Base-by-base conservation (phyloP, 305 asterid genomes). In the Fraxinus angustifolia region DNA sequence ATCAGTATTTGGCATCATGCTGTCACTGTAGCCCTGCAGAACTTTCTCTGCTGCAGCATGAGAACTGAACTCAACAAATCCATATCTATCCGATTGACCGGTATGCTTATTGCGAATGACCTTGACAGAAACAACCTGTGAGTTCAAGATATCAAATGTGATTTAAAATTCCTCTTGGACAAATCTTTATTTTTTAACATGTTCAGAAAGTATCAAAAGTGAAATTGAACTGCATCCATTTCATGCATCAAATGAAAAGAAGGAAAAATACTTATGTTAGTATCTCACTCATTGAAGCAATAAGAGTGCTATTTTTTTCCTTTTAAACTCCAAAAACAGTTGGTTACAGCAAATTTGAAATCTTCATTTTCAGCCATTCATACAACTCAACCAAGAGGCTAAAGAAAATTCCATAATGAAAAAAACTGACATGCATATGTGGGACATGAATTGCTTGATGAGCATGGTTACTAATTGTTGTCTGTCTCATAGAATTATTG, bases 41-140 rank as follows among this genome's bases (percentile, higher is more conserved):
- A 88, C 97, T 81, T 93, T 93, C 73, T 96, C 98, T 4, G 99
- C 98, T 35, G 96, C 88, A 48, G 85, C 90, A 73, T 94, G 98
- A 75, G 97, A 83, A 75, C 82, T 86, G 86, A 96, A 93, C 89
- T 96, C 99, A 73, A 96, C 81, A 85, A 96, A 96, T 53, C 99
- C 99, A 23, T 96, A 94, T 84, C 97, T 89, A 82, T 96, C 98
- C 7, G 97, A 94, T 80, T 93, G 97, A 81, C 98, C 98, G 8
- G 98, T 94, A 88, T 92, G 99, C 92, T 88, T 96, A 87, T 96
- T 96, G 89, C 98, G 97, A 80, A 94, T 94, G 77, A 96, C 89
- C 91, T 96, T 96, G 80, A 91, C 97, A 34, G 98, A 88, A 78
- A 90, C 72, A 79, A 94, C 94, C 98, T 96, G 84, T 77, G 80